Conservation (phyloP, 352 stramenopile species). For the Phytopythium oedochilum region DNA sequence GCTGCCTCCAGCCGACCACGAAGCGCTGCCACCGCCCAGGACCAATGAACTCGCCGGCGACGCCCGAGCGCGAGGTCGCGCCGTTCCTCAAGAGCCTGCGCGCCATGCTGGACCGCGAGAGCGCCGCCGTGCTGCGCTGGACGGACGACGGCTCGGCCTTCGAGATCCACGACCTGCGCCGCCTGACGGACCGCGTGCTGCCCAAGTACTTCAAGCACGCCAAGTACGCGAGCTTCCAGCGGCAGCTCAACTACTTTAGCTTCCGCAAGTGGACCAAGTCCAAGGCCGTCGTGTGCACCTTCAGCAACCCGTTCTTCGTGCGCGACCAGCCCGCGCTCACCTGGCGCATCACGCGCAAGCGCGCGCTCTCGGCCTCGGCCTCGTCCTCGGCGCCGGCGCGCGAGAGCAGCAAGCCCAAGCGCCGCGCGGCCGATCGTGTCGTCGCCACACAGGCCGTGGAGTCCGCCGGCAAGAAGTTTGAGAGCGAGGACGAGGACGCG, state of each 20-base stretch:
- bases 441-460: constrained; percentile 1
- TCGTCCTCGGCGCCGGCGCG: neutral
- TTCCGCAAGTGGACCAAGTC: constrained; percentile 86
- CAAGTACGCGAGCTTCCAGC: constrained; percentile 88
- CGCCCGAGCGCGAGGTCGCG: constrained; percentile 42
- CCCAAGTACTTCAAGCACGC: constrained; percentile 91
- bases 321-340: constrained; percentile 54
- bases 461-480: constrained; percentile 1
- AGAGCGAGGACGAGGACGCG: constrained; percentile 16
- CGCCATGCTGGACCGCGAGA: constrained; percentile 55
- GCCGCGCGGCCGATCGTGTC: constrained; percentile 7
- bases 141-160: constrained; percentile 50
- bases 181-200: constrained; percentile 78
- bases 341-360: constrained; percentile 64
- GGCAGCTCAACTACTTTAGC: constrained; percentile 91
- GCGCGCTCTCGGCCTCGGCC: constrained; percentile 13
- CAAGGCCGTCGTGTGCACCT: constrained; percentile 66
- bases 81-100: constrained; percentile 58
- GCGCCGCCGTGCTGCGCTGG: constrained; percentile 44
- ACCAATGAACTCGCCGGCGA: too few species aligned
- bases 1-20: neutral
- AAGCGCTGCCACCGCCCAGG: constrained; percentile 18
- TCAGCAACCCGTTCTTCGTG: constrained; percentile 66
- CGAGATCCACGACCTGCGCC: constrained; percentile 64
- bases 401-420: neutral